Evolutionary conservation across 2,329 filamentous ascomycete species (phyloP), one percentile per base, ranked within the genome.

Genomic region (Fusarium protoensiforme): DNA sequence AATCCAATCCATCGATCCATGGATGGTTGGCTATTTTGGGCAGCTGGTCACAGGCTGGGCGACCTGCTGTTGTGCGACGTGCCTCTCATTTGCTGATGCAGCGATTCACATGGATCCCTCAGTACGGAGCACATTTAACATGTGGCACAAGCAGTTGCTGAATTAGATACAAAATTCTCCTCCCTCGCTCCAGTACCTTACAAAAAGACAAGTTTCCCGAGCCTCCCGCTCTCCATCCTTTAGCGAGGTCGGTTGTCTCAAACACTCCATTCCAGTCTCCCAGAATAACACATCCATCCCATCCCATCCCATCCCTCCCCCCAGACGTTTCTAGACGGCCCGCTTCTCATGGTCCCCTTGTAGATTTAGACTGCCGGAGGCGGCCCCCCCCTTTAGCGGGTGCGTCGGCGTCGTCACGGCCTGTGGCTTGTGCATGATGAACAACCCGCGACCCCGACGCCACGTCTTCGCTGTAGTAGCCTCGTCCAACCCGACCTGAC

Each of bases 341-440:
- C 65, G 58, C 68, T 68, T 71, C 59, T 46, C 69, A 56, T 67
- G 57, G 48, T 36, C 61, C 64, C 59, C 69, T 58, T 66, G 69
- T 46, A 67, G 57, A 43, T 60, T 39, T 63, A 51, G 64, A 69
- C 57, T 58, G 71, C 61, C 51, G 51, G 48, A 54, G 22, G 31
- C 54, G 46, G 27, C 46, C 10, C 59, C 70, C 69, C 70, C 67
- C 65, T 68, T 68, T 74, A 73, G 71, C 71, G 67, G 71, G 56
- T 68, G 73, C 71, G 53, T 73, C 71, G 71, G 71, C 71, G 48
- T 74, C 71, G 71, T 73, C 71, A 74, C 63, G 59, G 46, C 64
- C 33, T 60, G 35, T 39, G 39, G 51, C 71, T 65, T 65, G 64
- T 62, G 57, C 63, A 71, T 70, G 43, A 33, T 38, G 27, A 61